Conservation (phyloP, 257 asterid genomes). For the Nyctanthes arbortristis region DNA sequence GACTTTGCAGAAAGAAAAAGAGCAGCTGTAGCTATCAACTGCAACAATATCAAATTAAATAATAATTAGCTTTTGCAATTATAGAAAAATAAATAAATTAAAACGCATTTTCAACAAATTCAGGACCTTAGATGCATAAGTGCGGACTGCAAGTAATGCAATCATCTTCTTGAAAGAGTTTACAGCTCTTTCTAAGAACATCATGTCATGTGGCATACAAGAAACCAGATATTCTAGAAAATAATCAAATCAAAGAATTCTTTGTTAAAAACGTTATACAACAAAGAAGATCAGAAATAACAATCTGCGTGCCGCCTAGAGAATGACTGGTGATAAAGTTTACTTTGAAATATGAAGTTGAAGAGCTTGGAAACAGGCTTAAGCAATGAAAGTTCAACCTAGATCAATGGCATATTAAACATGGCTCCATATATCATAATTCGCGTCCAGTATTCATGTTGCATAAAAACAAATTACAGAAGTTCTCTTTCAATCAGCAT, state of each 20-base stretch:
- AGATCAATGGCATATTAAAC: background rate
- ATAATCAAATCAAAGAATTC: background rate
- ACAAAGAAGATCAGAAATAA: no score
- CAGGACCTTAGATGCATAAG: background rate
- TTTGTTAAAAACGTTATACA: background rate
- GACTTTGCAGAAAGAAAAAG: conserved; percentile 92
- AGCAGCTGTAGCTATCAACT: conserved; percentile 93
- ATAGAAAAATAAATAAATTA: conserved; percentile 20
- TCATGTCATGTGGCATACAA: background rate
- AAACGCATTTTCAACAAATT: conserved; percentile 13
- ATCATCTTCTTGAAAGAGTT: background rate
- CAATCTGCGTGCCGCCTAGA: no score
- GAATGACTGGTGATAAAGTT: no score
- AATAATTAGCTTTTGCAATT: conserved; percentile 23
- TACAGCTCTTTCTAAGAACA: background rate
- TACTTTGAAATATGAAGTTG: background rate
- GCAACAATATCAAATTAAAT: conserved; percentile 33
- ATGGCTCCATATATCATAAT: background rate
- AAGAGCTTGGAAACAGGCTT: background rate
- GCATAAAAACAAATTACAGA: background rate
- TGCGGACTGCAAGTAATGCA: background rate
- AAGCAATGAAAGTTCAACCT: background rate
- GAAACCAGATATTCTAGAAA: background rate
- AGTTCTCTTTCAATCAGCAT: conserved; percentile 12
- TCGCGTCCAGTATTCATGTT: background rate